These are phyloP conservation scores for Solanum clarkiae DNA, from an alignment of 257 asterid genomes.

Conservation along the genomic window DNA sequence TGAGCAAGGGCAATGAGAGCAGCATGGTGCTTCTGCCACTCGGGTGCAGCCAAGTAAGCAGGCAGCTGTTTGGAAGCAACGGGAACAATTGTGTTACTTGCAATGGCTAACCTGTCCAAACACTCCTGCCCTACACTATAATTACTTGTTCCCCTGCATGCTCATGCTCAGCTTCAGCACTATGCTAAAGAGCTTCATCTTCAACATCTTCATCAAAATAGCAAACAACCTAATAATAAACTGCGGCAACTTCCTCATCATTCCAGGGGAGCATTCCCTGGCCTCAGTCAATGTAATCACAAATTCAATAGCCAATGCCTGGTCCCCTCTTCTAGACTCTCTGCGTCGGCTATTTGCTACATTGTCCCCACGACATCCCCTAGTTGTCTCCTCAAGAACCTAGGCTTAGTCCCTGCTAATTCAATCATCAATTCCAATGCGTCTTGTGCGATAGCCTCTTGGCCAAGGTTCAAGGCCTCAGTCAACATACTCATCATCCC, in stretches of 20 bases:
- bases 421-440: constrained; percentile 88
- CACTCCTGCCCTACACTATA: constrained; percentile 96
- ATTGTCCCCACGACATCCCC: constrained; percentile 89
- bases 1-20: constrained; percentile 97
- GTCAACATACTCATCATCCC: constrained; percentile 96
- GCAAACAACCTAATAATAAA: constrained; percentile 73
- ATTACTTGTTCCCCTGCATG: constrained; percentile 95
- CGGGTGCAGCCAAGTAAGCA: constrained; percentile 61
- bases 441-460: constrained; percentile 95
- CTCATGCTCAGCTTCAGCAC: constrained; percentile 75
- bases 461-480: constrained; percentile 70
- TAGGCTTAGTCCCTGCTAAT: constrained; percentile 86
- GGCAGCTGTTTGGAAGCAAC: constrained; percentile 91
- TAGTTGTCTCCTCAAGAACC: constrained; percentile 84
- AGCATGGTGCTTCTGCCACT: constrained; percentile 93
- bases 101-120: constrained; percentile 75
- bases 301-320: constrained; percentile 88
- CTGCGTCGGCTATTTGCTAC: constrained; percentile 93
- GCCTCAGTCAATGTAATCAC: constrained; percentile 95
- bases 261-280: constrained; percentile 96
- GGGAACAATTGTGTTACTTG: constrained; percentile 88
- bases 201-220: constrained; percentile 74
- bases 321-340: constrained; percentile 83
- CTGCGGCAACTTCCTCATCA: constrained; percentile 98
- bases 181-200: constrained; percentile 89